A percentile compares a stretch with the other conserved stretches of the same genome.
Conservation (phyloP, 352 stramenopile genomes). For the Phytopythium ostracodes region DNA sequence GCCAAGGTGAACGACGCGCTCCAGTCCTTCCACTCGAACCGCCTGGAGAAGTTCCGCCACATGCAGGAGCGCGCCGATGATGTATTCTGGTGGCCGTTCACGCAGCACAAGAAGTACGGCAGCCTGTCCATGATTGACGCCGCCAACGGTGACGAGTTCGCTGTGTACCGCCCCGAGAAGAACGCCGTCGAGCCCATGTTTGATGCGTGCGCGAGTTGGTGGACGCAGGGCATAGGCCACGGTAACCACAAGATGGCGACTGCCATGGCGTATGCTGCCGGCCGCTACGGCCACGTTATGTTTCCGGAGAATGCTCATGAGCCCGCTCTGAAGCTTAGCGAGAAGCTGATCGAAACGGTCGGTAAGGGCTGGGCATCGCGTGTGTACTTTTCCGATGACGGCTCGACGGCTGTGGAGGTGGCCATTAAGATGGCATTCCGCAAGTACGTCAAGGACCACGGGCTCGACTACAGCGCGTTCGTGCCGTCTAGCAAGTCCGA, state of each 20-base stretch:
- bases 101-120: conserved; percentile 86
- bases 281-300: conserved; percentile 91
- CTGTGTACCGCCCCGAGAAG: conserved; percentile 38
- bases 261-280: conserved; percentile 84
- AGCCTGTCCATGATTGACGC: conserved; percentile 87
- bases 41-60: conserved; percentile 46
- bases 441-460: conserved; percentile 74
- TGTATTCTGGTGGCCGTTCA: conserved; percentile 93
- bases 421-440: conserved; percentile 91
- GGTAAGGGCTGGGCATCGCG: conserved; percentile 81
- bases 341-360: conserved; percentile 73
- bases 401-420: conserved; percentile 89
- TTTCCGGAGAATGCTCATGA: conserved; percentile 90
- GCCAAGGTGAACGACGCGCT: conserved; percentile 43
- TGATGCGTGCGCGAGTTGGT: conserved; percentile 91
- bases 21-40: conserved; percentile 46
- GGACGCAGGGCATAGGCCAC: conserved; percentile 91
- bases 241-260: conserved; percentile 87
- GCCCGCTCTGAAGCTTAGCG: conserved; percentile 72
- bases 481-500: conserved; percentile 12
- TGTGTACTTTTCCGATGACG: conserved; percentile 92
- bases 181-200: conserved; percentile 70
- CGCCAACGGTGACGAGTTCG: conserved; percentile 87
- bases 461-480: conserved; percentile 53
- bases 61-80: conserved; percentile 59